A percentile compares a stretch with the other conserved stretches of the same genome.
phyloP scores from a whole-genome alignment of 2,329 filamentous ascomycete genomes.

The Elsinoe ampelina region DNA sequence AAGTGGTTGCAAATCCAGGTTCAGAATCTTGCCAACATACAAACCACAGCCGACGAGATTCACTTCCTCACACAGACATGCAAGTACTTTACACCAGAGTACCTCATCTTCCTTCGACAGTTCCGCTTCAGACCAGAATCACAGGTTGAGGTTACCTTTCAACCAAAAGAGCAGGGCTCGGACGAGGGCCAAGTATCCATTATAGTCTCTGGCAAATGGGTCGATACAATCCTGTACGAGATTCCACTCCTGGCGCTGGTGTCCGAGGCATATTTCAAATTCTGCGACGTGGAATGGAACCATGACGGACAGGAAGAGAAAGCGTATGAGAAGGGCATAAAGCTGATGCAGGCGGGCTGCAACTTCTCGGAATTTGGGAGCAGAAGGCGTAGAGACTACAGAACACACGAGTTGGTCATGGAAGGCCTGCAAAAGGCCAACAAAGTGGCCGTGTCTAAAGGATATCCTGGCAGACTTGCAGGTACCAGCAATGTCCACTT shows the following conservation, averaged over 20 bases:
- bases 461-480: constrained; percentile 61
- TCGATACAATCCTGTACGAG: constrained; percentile 95
- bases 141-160: constrained; percentile 66
- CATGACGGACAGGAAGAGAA: constrained; percentile 79
- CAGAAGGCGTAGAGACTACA: constrained; percentile 79
- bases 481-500: constrained; percentile 97
- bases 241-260: constrained; percentile 87
- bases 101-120: constrained; percentile 69
- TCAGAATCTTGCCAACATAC: constrained; percentile 71
- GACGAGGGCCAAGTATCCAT: constrained; percentile 69
- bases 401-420: constrained; percentile 88
- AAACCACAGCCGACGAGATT: constrained; percentile 68
- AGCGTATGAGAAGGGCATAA: constrained; percentile 70
- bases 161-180: constrained; percentile 42
- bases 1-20: constrained; percentile 80
- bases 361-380: constrained; percentile 91
- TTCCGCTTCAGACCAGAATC: constrained; percentile 75
- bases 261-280: constrained; percentile 95
- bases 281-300: constrained; percentile 87
- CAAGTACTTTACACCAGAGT: constrained; percentile 66
- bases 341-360: constrained; percentile 72
- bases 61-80: constrained; percentile 69
- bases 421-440: constrained; percentile 72
- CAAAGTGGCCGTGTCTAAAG: constrained; percentile 48
- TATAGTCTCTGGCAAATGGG: constrained; percentile 72